Evolutionary conservation across 345 rosid species (phyloP).

Genomic region (Gossypium sturtianum): DNA sequence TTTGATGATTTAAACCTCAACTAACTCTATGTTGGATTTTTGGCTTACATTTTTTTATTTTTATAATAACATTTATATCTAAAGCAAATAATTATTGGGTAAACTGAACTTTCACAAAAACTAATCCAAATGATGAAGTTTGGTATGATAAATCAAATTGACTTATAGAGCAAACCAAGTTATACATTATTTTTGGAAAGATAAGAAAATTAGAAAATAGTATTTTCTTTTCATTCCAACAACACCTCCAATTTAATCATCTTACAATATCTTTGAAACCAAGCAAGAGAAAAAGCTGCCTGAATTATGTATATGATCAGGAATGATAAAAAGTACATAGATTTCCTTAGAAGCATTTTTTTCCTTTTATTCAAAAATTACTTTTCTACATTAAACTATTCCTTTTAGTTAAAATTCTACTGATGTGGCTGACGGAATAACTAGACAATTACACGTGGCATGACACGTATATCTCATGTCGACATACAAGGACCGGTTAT

Average conservation of each 20-base stretch:
- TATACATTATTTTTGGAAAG: background rate
- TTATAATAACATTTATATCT: background rate
- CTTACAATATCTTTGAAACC: slow-evolving; percentile 21
- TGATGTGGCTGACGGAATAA: no score
- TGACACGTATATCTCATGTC: no score
- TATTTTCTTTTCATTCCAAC: background rate
- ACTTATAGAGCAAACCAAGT: background rate
- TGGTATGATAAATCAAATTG: background rate
- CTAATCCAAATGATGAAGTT: background rate
- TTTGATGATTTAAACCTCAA: slow-evolving; percentile 16
- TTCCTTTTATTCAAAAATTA: no score
- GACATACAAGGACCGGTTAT: no score
- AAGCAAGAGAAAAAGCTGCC: slow-evolving; percentile 24
- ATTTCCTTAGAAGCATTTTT: no score
- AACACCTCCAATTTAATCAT: slow-evolving; percentile 10
- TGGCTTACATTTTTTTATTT: background rate
- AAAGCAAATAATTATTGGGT: background rate
- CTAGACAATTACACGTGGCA: no score
- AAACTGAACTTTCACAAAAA: background rate
- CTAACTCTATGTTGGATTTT: background rate
- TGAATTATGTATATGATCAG: background rate
- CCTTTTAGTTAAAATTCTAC: no score
- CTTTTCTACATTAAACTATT: no score
- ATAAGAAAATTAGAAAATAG: background rate
- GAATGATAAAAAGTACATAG: no score